phyloP scores from a whole-genome alignment of 1,139 yeast genomes.

The Taphrina confusa region DNA sequence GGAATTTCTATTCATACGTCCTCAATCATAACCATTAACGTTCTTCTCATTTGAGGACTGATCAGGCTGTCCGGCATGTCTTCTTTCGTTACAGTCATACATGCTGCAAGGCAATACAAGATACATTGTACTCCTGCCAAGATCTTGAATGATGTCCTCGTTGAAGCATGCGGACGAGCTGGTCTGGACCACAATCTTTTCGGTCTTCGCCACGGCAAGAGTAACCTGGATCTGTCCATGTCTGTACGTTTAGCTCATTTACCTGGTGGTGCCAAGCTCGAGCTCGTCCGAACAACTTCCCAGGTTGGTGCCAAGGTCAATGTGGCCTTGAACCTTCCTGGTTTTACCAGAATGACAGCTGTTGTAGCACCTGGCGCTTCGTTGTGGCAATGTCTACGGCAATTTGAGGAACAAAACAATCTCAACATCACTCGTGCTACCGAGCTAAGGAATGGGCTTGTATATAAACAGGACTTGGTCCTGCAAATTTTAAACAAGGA shows the following conservation, averaged over 20 bases:
- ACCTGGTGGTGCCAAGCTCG: slow-evolving; percentile 37
- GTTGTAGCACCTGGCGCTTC: neutral
- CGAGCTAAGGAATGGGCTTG: neutral
- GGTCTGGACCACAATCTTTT: slow-evolving; percentile 24
- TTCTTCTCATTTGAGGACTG: too few relatives aligned
- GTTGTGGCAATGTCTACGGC: neutral
- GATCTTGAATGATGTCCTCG: slow-evolving; percentile 30
- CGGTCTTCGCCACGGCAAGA: slow-evolving; percentile 29
- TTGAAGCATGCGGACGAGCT: slow-evolving; percentile 35
- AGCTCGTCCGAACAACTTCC: slow-evolving; percentile 5
- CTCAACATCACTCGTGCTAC: neutral
- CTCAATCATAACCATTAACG: too few relatives aligned
- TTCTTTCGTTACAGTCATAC: slow-evolving; percentile 31
- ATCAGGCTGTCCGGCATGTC: slow-evolving; percentile 3
- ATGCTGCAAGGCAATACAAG: slow-evolving; percentile 25
- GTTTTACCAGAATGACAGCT: neutral
- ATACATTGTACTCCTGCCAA: slow-evolving; percentile 33
- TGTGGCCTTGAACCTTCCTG: slow-evolving; percentile 17
- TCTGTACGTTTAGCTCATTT: slow-evolving; percentile 36
- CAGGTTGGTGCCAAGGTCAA: neutral
- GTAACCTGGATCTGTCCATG: slow-evolving; percentile 37
- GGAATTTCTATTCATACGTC: too few relatives aligned
- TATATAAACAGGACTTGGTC: neutral
- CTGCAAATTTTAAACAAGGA: neutral
- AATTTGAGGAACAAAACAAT: neutral